Percentiles rank a stretch among this genome's conserved stretches.
Conservation (phyloP, 805 yeast species). For the Tanozyma kutaoensis region DNA sequence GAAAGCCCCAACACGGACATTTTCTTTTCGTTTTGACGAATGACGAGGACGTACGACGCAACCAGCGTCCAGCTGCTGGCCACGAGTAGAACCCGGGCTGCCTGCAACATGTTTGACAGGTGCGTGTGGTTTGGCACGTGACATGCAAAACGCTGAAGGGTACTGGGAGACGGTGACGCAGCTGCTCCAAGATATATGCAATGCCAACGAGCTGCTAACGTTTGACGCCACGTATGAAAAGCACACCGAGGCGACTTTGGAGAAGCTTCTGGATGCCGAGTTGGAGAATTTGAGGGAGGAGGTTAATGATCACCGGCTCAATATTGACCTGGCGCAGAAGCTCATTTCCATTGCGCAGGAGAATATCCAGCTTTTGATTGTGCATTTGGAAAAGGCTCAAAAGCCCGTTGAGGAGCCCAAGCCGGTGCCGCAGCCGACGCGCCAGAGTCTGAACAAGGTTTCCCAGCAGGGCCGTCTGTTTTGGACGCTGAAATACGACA, state of each 20-base stretch:
- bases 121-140: too few species aligned
- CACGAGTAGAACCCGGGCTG: too few species aligned
- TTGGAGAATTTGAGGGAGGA: constrained; percentile 25
- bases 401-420: constrained; percentile 4
- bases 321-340: constrained; percentile 36
- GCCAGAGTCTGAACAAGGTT: too few species aligned
- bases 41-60: constrained; percentile 1
- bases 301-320: constrained; percentile 39
- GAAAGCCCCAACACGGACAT: constrained; percentile 3
- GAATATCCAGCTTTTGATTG: constrained; percentile 35
- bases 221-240: constrained; percentile 29
- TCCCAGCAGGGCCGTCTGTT: constrained; percentile 31
- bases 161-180: constrained; percentile 60
- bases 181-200: constrained; percentile 56
- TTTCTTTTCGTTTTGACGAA: constrained; percentile 1
- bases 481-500: constrained; percentile 43
- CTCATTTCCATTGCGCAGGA: constrained; percentile 24
- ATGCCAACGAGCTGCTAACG: constrained; percentile 39
- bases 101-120: too few species aligned
- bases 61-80: too few species aligned
- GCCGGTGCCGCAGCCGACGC: constrained; percentile 4
- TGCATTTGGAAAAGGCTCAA: constrained; percentile 9
- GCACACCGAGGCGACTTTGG: constrained; percentile 12
- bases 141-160: constrained; percentile 33
- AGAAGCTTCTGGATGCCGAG: constrained; percentile 22